phyloP scores from a whole-genome alignment of 352 stramenopile genomes.

The Pythium chondricola region DNA sequence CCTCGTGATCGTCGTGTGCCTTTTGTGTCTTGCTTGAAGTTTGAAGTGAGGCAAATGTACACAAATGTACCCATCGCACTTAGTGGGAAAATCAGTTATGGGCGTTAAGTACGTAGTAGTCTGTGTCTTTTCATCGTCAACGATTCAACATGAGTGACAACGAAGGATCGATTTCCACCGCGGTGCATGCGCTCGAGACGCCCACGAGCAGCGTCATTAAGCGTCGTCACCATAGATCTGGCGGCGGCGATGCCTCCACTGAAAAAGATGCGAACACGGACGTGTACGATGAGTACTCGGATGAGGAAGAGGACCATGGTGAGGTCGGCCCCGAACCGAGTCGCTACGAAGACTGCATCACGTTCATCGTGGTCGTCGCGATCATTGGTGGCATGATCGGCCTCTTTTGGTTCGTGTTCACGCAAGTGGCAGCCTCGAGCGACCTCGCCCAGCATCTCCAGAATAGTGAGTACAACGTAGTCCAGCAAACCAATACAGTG shows the following conservation, averaged over 20 bases:
- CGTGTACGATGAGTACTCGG: neutral
- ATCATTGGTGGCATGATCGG: conserved; percentile 11
- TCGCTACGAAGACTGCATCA: conserved; percentile 10
- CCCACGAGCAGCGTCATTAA: neutral
- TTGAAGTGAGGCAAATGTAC: too few relatives aligned
- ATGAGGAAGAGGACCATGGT: conserved; percentile 1
- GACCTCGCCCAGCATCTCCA: conserved; percentile 12
- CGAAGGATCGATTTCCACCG: neutral
- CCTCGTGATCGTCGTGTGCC: conserved; percentile 60
- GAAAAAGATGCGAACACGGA: neutral
- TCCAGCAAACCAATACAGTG: too few relatives aligned
- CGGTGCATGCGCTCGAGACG: neutral
- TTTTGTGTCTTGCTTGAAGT: too few relatives aligned
- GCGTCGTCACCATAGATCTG: neutral
- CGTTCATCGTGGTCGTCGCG: conserved; percentile 11
- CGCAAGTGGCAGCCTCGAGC: conserved; percentile 8
- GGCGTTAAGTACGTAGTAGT: conserved; percentile 10
- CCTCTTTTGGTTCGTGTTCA: conserved; percentile 17
- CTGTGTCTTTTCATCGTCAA: conserved; percentile 3
- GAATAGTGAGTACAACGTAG: conserved; percentile 11
- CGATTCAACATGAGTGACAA: conserved; percentile 77
- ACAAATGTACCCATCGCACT: conserved; percentile 17
- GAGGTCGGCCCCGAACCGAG: conserved; percentile 1
- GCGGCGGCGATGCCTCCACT: neutral
- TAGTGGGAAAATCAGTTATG: neutral